Base-by-base conservation (phyloP, 2,329 filamentous ascomycete genomes). In the Pezicula radicicola region DNA sequence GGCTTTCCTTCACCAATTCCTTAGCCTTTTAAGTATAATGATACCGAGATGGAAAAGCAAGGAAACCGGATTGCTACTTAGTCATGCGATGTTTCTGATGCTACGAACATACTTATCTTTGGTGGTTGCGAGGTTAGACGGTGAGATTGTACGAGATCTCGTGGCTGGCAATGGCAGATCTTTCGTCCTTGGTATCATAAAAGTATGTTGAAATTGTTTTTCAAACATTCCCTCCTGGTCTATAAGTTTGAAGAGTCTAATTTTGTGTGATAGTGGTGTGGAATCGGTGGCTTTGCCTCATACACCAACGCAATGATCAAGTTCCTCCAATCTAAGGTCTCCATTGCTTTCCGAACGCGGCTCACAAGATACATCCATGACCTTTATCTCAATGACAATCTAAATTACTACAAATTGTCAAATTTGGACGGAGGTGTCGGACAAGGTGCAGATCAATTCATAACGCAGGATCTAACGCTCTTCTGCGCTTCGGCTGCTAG, bases 291-390 rank as follows among this genome's bases (percentile, higher is more conserved):
- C 2, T 85, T 97, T 57, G 93, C 92, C 8, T 96, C 93, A 0
- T 99, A 99, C 66, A 97, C 93, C 47, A 99, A 99, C 70, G 91
- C 93, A 50, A 97, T 95, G 88, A 99, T 99, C 77, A 97, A 97
- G 71, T 99, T 89, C 72, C 80, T 99, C 56, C 93, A 99, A 71
- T 93, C 90, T 47, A 99, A 99, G 75, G 91, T 99, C 49, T 96
- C 93, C 6, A 99, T 99, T 60, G 93, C 95, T 33, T 99, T 99
- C 79, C 86, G 94, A 40, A 99, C 94, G 4, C 84, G 94, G 10
- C 78, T 99, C 13, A 99, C 94, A 2, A 80, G 94, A 61, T 99
- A 99, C 68, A 96, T 99, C 49, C 94, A 99, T 70, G 94, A 99
- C 65, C 75, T 99, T 8, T 99, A 99, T 65, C 80, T 99, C 15